Base-by-base conservation (phyloP, 2,329 filamentous ascomycete species). In the Sporothrix schenckii region DNA sequence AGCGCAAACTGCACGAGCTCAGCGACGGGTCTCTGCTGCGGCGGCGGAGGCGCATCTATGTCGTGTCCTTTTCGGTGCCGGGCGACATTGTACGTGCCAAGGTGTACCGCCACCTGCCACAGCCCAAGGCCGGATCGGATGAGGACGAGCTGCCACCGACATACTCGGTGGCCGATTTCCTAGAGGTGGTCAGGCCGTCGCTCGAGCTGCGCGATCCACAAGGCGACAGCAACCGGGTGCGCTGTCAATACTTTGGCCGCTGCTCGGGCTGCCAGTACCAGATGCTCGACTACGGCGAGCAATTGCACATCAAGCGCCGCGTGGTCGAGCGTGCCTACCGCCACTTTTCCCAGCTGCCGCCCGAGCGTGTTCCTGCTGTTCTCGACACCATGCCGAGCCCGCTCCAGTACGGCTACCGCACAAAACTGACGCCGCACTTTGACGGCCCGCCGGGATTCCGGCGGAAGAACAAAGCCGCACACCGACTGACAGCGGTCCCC, bases 231-330 rank as follows among this genome's bases (percentile, higher is more conserved):
- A 84, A 85, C 50, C 88, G 92, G 27, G 86, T 97, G 75, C 85
- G 85, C 70, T 99, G 95, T 83, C 86, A 88, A 75, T 98, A 99
- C 83, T 99, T 99, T 77, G 83, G 88, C 53, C 86, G 85, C 69
- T 99, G 95, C 80, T 92, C 91, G 11, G 95, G 95, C 44, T 99
- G 95, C 78, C 95, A 99, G 81, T 94, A 98, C 80, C 95, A 99
- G 82, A 97, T 98, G 92, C 87, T 99, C 73, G 88, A 92, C 69
- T 98, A 98, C 79, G 81, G 86, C 41, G 91, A 93, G 76, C 95
- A 99, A 79, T 87, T 99, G 39, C 84, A 84, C 58, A 90, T 94
- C 80, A 99, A 99, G 83, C 89, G 87, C 78, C 86, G 87, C 71
- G 91, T 98, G 72, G 89, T 99, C 60, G 92, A 97, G 77, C 96